These are phyloP conservation scores for Seminavis robusta DNA, from an alignment of 108 stramenopile genomes.

Conservation along the genomic window DNA sequence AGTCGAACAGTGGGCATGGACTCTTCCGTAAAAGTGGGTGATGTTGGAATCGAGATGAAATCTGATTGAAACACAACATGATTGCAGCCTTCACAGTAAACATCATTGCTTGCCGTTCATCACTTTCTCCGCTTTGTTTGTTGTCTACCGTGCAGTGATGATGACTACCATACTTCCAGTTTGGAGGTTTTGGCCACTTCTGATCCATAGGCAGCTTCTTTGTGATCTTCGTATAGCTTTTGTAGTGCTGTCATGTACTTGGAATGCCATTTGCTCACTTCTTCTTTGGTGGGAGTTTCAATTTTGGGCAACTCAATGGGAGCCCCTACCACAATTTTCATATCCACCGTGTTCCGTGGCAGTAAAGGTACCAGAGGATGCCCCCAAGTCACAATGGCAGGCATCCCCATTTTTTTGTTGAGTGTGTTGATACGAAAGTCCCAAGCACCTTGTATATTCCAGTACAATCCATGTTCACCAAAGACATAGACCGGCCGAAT, in stretches of 20 bases:
- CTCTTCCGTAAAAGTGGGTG: no score
- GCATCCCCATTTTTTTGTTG: constrained; percentile 28
- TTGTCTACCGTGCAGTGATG: no score
- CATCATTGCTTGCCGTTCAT: no score
- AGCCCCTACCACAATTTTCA: constrained; percentile 28
- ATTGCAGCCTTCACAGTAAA: no score
- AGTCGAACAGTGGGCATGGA: no score
- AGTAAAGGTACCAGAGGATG: constrained; percentile 12
- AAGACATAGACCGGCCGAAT: constrained; percentile 66
- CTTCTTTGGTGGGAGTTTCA: constrained; percentile 46
- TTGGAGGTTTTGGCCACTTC: constrained; percentile 34
- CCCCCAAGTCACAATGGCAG: no score
- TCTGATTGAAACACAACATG: no score
- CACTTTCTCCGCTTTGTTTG: no score
- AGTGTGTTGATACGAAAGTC: no score
- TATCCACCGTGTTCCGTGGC: constrained; percentile 6
- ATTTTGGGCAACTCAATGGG: constrained; percentile 58
- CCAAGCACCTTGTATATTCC: constrained; percentile 52
- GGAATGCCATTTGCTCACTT: constrained; percentile 52
- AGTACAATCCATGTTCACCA: constrained; percentile 49
- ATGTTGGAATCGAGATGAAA: no score
- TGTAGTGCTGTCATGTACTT: constrained; percentile 51
- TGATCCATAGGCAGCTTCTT: constrained; percentile 49
- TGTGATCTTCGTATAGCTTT: constrained; percentile 56
- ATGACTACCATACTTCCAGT: constrained; percentile 51